A percentile compares a stretch with the other conserved stretches of the same genome.
Conservation (phyloP, 148 eudicot species). For the Tetragonia tetragonoides region DNA sequence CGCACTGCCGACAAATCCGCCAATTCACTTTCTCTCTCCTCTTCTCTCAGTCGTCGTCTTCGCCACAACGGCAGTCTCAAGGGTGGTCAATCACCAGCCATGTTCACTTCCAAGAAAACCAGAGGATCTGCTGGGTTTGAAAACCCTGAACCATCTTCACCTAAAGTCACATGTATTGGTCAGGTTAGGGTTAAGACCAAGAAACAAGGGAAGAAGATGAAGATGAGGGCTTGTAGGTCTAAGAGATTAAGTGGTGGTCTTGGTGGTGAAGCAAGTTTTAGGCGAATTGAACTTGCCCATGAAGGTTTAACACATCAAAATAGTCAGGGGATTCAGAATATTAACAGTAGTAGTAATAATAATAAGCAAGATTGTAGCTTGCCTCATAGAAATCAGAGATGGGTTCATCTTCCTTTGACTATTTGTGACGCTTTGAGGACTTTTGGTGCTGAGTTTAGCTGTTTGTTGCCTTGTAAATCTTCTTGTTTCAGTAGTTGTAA, state of each 20-base stretch:
- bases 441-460: constrained; percentile 70
- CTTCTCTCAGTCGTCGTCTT: constrained; percentile 59
- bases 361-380: constrained; percentile 30
- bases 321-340: constrained; percentile 9
- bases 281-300: constrained; percentile 34
- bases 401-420: constrained; percentile 82
- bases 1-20: constrained; percentile 28
- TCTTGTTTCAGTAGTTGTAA: constrained; percentile 43
- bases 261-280: constrained; percentile 48
- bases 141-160: constrained; percentile 83
- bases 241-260: constrained; percentile 21
- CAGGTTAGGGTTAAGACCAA: constrained; percentile 82
- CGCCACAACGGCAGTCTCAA: constrained; percentile 46
- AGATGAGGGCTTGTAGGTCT: constrained; percentile 39
- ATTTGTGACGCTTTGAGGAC: constrained; percentile 71
- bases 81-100: constrained; percentile 52
- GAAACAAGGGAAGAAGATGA: constrained; percentile 60
- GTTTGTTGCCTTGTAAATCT: constrained; percentile 69
- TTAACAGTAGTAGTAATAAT: not conserved
- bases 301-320: constrained; percentile 17
- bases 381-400: constrained; percentile 56
- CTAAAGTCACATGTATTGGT: constrained; percentile 93
- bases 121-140: constrained; percentile 51
- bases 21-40: constrained; percentile 34
- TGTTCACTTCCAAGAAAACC: constrained; percentile 50